Base-by-base conservation (phyloP, 2,329 filamentous ascomycete species). In the Teratosphaeria zuluensis region DNA sequence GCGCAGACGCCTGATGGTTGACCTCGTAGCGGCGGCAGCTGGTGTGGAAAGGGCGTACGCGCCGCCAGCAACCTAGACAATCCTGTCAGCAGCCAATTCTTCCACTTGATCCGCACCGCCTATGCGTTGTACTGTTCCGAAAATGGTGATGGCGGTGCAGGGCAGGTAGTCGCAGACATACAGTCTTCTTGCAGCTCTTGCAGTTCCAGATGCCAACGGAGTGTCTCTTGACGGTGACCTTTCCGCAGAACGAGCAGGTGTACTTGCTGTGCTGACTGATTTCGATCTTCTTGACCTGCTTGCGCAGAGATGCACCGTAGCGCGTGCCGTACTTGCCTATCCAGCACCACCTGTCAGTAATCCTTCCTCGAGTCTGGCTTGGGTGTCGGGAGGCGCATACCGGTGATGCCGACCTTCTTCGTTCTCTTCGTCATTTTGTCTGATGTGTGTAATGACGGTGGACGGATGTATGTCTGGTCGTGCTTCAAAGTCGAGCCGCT, bases 241-340 rank as follows among this genome's bases (percentile, higher is more conserved):
- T 97, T 76, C 92, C 92, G 85, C 91, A 96, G 89, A 97, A 99
- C 69, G 92, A 92, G 87, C 92, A 97, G 76, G 87, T 86, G 79
- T 96, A 97, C 35, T 58, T 58, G n/a, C 51, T 21, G 84, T 99
- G 94, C 81, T 97, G 94, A 74, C 90, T 89, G 79, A 97, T 89
- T 88, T 97, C 94, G 88, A 96, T 96, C 89, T 96, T 96, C 90
- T 97, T 97, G 76, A 94, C 88, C 92, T 90, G 92, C 86, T 97
- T 97, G 82, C 92, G 90, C 81, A 97, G 90, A 75, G 94, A 97
- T 77, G 94, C 92, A 92, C 92, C 94, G 81, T 95, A 95, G 87
- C 91, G 90, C 77, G 88, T 92, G 85, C 92, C 92, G 82, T 96
- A 96, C 87, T 96, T 58, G 56, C 56, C 56, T 58, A n/a, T 14